Percentiles rank a stretch among this genome's conserved stretches.
Conservation (phyloP, 306 rosid genomes). For the Casuarina cunninghamiana region DNA sequence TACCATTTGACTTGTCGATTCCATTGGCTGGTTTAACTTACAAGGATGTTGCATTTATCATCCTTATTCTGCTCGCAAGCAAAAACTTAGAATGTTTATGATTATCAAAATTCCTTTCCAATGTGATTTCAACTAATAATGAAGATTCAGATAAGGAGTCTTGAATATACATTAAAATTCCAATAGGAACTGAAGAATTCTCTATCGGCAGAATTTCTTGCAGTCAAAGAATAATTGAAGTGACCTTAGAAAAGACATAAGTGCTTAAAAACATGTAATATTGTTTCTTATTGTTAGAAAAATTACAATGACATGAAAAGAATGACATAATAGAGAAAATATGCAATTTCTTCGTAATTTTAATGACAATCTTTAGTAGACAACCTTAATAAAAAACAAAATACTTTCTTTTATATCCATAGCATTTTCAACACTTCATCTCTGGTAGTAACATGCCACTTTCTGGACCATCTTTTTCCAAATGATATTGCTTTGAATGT, state of each 20-base stretch:
- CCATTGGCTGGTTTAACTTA: no score
- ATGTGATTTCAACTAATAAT: no score
- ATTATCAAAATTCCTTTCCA: no score
- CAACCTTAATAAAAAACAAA: background rate
- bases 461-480: background rate
- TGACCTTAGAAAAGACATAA: background rate
- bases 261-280: background rate
- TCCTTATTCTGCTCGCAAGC: no score
- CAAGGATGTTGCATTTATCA: no score
- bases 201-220: background rate
- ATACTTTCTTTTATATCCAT: background rate
- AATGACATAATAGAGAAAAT: background rate
- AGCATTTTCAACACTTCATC: background rate
- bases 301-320: background rate
- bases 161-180: background rate
- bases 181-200: background rate
- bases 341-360: background rate
- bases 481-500: background rate
- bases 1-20: no score
- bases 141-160: no score
- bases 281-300: background rate
- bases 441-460: background rate
- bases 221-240: background rate
- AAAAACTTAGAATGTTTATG: no score
- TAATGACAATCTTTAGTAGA: background rate